Base-by-base conservation (phyloP, 2,329 filamentous ascomycete genomes). In the Sporothrix brunneoviolacea region DNA sequence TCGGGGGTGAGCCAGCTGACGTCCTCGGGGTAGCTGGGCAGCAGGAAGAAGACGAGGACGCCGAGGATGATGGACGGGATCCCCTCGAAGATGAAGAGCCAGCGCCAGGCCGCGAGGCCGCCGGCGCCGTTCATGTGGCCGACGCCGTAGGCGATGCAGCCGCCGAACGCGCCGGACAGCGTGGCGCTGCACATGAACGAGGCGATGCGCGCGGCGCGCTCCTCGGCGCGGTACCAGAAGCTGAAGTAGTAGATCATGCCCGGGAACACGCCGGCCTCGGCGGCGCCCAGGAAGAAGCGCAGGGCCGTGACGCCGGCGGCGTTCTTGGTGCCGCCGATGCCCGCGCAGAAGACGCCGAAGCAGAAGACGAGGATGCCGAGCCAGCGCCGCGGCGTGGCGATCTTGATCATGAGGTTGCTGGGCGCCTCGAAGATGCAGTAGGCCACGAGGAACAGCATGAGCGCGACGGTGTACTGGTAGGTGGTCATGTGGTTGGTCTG, bases 151-250 rank as follows among this genome's bases (percentile, higher is more conserved):
- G 86, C 86, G 8, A 90, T 76, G 35, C 47, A 54, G 28, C 47
- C 86, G 8, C 85, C 84, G 56, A 82, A 88, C 13, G 85, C 85
- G 6, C 85, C 85, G 0, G 84, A 83, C 1, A 88, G 71, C 0
- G 85, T 85, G 1, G 84, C 81, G 16, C 74, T 79, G n/a, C 83
- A 78, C 54, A 88, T 83, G 2, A 89, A 77, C 52, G 86, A 82
- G 2, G 83, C 83, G 2, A 88, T 82, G 4, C 85, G 76, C 15
- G 88, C 68, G 22, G 83, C 84, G 4, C 86, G 75, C 65, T 90
- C 85, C 19, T 80, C 75, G 57, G 80, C 80, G 42, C 76, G 81
- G 64, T 89, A 89, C 75, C 86, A 89, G 56, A 88, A 80, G 0
- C 85, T 88, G 42, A 89, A 69, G 57, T 87, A 87, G 65, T 81